phyloP scores from a whole-genome alignment of 2,329 filamentous ascomycete genomes.

The Calonectria ilicicola region DNA sequence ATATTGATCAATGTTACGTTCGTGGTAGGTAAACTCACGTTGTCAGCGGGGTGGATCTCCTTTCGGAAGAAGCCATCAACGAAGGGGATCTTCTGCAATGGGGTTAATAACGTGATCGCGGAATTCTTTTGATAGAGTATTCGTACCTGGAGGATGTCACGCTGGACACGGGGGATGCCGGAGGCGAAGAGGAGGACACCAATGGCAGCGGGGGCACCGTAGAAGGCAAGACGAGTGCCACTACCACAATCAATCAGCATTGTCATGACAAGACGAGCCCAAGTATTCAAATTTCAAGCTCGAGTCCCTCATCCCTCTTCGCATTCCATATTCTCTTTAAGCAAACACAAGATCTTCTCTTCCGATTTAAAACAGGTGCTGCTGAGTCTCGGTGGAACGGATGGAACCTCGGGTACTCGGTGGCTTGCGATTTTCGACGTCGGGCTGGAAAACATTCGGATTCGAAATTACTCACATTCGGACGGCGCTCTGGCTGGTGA shows the following conservation, averaged over 20 bases:
- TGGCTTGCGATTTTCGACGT: slow-evolving; percentile 20
- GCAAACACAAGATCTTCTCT: background rate
- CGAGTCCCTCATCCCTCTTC: background rate
- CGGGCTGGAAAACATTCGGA: background rate
- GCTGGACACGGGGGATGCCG: slow-evolving; percentile 70
- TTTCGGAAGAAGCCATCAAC: slow-evolving; percentile 64
- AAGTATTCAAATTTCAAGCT: background rate
- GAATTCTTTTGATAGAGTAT: background rate
- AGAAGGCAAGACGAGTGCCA: slow-evolving; percentile 63
- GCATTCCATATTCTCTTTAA: background rate
- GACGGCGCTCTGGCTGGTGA: slow-evolving; percentile 60
- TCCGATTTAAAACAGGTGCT: background rate
- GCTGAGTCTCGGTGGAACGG: slow-evolving; percentile 34
- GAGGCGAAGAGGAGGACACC: slow-evolving; percentile 71
- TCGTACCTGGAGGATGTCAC: slow-evolving; percentile 69
- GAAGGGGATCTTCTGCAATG: slow-evolving; percentile 65
- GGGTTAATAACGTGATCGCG: slow-evolving; percentile 35
- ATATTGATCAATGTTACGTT: background rate
- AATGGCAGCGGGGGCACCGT: slow-evolving; percentile 69
- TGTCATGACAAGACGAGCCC: background rate
- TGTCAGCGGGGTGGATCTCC: slow-evolving; percentile 70
- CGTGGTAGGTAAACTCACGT: slow-evolving; percentile 62
- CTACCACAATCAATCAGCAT: slow-evolving; percentile 50
- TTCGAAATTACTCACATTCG: slow-evolving; percentile 61
- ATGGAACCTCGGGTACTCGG: slow-evolving; percentile 27